phyloP scores from a whole-genome alignment of 1,284 basidiomycete species.

The Papiliotrema nemorosa region DNA sequence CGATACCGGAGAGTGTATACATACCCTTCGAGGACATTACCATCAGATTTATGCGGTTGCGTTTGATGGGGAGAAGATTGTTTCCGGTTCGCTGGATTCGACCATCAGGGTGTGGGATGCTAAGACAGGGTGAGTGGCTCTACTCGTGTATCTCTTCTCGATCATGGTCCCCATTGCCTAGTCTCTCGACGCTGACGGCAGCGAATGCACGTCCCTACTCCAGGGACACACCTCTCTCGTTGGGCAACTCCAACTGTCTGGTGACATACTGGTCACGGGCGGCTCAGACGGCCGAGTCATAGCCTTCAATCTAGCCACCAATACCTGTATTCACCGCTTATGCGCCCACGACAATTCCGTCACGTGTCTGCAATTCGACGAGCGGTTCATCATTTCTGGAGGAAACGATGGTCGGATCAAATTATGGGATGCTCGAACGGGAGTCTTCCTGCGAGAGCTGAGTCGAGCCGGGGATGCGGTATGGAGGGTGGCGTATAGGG shows the following conservation, averaged over 20 bases:
- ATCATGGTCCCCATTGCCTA: background rate
- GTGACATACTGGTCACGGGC: slow-evolving; percentile 74
- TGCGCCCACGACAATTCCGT: slow-evolving; percentile 86
- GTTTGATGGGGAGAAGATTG: slow-evolving; percentile 80
- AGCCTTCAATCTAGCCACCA: slow-evolving; percentile 69
- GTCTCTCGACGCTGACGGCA: slow-evolving; percentile 34
- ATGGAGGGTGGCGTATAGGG: slow-evolving; percentile 79
- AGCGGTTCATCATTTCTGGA: slow-evolving; percentile 60
- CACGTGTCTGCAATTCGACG: slow-evolving; percentile 84
- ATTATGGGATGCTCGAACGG: slow-evolving; percentile 72
- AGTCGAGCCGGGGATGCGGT: slow-evolving; percentile 73
- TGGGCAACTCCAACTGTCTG: slow-evolving; percentile 82
- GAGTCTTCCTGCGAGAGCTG: slow-evolving; percentile 69
- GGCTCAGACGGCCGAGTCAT: slow-evolving; percentile 93
- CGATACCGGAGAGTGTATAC: slow-evolving; percentile 79
- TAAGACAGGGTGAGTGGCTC: slow-evolving; percentile 61
- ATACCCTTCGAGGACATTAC: slow-evolving; percentile 81
- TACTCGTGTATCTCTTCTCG: background rate
- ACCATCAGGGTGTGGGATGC: slow-evolving; percentile 88
- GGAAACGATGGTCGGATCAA: slow-evolving; percentile 91
- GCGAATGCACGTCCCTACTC: slow-evolving; percentile 76
- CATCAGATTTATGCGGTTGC: slow-evolving; percentile 92
- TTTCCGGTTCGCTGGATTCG: slow-evolving; percentile 85
- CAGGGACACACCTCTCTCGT: slow-evolving; percentile 94
- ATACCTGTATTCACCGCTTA: slow-evolving; percentile 50